phyloP scores from a whole-genome alignment of 345 rosid genomes.

The Boechera divaricarpa region DNA sequence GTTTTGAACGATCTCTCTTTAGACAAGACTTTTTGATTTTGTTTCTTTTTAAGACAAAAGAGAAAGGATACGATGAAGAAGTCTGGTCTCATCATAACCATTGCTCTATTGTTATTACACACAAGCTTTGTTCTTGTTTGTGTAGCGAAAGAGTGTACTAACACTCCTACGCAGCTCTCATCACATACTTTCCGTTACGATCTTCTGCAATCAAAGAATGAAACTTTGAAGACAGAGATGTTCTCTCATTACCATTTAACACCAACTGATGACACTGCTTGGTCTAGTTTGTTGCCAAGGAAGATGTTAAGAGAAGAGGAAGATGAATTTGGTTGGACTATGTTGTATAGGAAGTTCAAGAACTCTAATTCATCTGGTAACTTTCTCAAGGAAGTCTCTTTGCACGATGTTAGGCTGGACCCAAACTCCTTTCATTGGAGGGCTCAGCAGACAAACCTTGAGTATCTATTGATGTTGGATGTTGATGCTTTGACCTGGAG shows the following conservation, averaged over 20 bases:
- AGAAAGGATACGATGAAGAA: conserved; percentile 32
- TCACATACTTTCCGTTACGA: conserved; percentile 78
- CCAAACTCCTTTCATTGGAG: conserved; percentile 63
- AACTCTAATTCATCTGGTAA: conserved; percentile 46
- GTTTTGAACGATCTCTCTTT: conserved; percentile 9
- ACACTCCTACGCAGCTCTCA: conserved; percentile 63
- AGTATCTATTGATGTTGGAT: conserved; percentile 83
- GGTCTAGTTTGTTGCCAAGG: conserved; percentile 79
- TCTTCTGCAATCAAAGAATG: conserved; percentile 66
- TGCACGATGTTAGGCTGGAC: conserved; percentile 83
- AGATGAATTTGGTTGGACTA: conserved; percentile 69
- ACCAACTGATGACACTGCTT: conserved; percentile 83
- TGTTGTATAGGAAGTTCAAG: conserved; percentile 76
- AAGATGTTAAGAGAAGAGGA: conserved; percentile 70
- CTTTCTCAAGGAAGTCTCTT: conserved; percentile 75
- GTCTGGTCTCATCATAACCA: conserved; percentile 31
- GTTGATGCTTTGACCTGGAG: conserved; percentile 83
- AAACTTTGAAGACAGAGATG: conserved; percentile 68
- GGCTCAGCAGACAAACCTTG: conserved; percentile 88
- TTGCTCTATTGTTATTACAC: conserved; percentile 5
- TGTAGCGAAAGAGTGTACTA: conserved; percentile 85
- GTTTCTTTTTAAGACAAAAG: conserved; percentile 24
- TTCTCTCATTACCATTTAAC: conserved; percentile 80
- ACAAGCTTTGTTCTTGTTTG: conserved; percentile 32
- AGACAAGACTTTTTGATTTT: neutral